phyloP scores from a whole-genome alignment of 2,329 filamentous ascomycete species.

The Neonectria neomacrospora region DNA sequence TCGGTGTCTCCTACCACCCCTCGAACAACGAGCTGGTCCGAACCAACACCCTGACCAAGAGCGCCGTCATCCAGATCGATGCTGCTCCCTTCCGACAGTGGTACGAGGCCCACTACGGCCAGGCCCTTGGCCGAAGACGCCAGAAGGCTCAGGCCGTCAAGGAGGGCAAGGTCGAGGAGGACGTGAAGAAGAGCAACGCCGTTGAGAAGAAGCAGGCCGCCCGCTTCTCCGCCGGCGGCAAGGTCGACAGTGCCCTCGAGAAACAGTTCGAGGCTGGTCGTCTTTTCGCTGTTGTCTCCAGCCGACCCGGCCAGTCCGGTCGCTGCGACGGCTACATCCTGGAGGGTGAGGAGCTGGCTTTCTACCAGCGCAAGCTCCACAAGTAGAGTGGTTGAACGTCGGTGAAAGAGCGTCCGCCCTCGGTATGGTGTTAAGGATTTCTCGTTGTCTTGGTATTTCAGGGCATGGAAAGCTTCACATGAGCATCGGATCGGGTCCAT shows the following conservation, averaged over 20 bases:
- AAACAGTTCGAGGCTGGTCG: conserved; percentile 99
- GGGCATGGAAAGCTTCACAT: conserved; percentile 51
- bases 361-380: conserved; percentile 99
- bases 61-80: conserved; percentile 98
- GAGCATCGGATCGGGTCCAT: conserved; percentile 53
- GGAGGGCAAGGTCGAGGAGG: conserved; percentile 72
- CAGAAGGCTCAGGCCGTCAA: conserved; percentile 78
- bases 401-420: conserved; percentile 41
- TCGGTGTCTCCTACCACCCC: conserved; percentile 97
- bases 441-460: conserved; percentile 50
- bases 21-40: conserved; percentile 99
- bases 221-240: conserved; percentile 83
- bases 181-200: conserved; percentile 91
- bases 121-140: conserved; percentile 87
- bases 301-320: conserved; percentile 95
- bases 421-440: conserved; percentile 54
- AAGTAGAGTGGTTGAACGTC: conserved; percentile 73
- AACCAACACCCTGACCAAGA: conserved; percentile 99
- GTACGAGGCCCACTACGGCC: conserved; percentile 99
- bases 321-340: conserved; percentile 97
- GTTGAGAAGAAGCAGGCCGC: conserved; percentile 97
- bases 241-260: conserved; percentile 93
- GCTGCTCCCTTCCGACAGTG: conserved; percentile 99
- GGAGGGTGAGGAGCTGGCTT: conserved; percentile 99
- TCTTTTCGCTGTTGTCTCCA: conserved; percentile 92